Conservation (phyloP, 257 asterid genomes). For the Solanum virginianum region DNA sequence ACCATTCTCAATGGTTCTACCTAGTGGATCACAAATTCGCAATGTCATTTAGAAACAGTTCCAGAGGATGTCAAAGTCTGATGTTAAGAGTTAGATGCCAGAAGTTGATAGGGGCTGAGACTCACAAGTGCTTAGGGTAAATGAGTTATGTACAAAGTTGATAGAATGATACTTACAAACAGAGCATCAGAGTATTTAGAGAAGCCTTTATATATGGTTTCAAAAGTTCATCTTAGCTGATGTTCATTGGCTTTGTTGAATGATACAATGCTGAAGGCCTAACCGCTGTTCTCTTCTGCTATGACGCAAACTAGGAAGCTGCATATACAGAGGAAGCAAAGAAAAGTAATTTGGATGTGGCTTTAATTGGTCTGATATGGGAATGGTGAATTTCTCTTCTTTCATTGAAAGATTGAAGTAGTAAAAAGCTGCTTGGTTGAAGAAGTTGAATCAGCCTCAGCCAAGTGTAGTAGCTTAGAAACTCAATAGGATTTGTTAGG, state of each 20-base stretch:
- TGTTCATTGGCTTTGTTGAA: neutral
- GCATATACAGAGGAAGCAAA: neutral
- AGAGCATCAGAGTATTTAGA: neutral
- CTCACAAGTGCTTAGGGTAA: neutral
- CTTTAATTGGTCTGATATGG: neutral
- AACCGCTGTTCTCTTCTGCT: neutral
- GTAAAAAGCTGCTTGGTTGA: neutral
- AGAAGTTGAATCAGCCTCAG: neutral
- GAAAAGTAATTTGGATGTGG: neutral
- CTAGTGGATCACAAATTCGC: neutral
- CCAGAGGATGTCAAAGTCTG: neutral
- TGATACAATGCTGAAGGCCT: neutral
- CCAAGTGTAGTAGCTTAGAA: neutral
- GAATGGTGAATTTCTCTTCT: neutral
- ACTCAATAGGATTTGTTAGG: neutral
- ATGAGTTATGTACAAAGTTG: neutral
- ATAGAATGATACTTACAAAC: neutral
- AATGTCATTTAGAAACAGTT: neutral
- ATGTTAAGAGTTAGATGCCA: neutral
- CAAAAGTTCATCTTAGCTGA: neutral
- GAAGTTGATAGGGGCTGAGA: neutral
- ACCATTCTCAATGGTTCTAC: neutral
- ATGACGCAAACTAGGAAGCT: neutral
- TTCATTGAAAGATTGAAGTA: neutral
- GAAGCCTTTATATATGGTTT: neutral